Base-by-base conservation (phyloP, 331 rosid species). In the Ulmus americana region DNA sequence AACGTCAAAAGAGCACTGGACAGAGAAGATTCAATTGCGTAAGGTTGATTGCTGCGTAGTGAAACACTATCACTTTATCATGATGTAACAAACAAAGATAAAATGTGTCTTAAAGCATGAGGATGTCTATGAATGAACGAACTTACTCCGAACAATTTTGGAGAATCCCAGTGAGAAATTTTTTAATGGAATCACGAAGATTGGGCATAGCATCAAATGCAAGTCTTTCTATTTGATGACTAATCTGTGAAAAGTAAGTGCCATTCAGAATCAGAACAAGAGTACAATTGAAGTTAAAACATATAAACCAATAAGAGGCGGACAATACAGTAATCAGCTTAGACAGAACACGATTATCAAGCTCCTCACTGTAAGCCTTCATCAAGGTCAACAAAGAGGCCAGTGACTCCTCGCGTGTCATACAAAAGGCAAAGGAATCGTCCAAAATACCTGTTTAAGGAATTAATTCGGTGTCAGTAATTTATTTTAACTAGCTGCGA, bases 401-500 rank as follows among this genome's bases (percentile, higher is more conserved):
- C 47, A 79, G 39, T 20, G 87, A 66, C 69, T 70, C 77, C 63
- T 82, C 77, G 50, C 82, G 61, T 43, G 87, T 78, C 87, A 74
- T 70, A 66, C 78, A 79, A 38, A 82, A 80, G 71, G 87, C 84
- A 76, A 61, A 82, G 5, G 87, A 77, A 64, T 82, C 84, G 67
- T 82, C 87, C 80, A 79, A 54, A 63, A 82, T 79, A 42, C 87
- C 87, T 82, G 78, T 70, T 11, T n/a, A 72, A 61, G 55, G 62
- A 63, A 69, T 28, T 11, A 44, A 5, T 35, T 10, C 42, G 22
- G 50, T 16, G 13, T 55, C 43, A 48, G 7, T 9, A 3, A 18
- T 69, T 47, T 10, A 45, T 16, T 47, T 39, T 49, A 1, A 8
- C 45, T n/a, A n/a, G 22, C 45, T 64, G 72, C 39, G 15, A 57